phyloP scores from a whole-genome alignment of 2,329 filamentous ascomycete genomes.

The Fusarium globosum region DNA sequence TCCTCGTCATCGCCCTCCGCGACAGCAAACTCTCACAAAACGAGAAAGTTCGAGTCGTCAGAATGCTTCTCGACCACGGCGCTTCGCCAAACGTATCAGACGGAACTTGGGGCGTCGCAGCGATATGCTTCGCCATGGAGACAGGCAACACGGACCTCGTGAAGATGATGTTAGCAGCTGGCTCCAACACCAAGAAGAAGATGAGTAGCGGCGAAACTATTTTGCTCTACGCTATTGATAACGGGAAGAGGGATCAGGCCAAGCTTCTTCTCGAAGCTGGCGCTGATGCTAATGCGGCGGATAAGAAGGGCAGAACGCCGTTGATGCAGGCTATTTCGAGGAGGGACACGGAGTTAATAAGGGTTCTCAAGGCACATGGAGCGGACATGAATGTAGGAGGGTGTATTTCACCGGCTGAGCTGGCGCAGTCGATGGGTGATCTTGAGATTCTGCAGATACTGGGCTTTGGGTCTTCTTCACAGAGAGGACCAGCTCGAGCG shows the following conservation, averaged over 20 bases:
- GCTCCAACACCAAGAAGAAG: conserved; percentile 42
- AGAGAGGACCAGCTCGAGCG: conserved; percentile 6
- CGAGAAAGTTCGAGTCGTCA: conserved; percentile 44
- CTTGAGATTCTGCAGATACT: conserved; percentile 43
- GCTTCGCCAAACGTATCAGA: conserved; percentile 48
- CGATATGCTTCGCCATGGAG: conserved; percentile 45
- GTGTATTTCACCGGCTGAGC: conserved; percentile 35
- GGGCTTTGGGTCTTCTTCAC: conserved; percentile 28
- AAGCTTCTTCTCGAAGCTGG: conserved; percentile 47
- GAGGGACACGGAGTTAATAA: conserved; percentile 45
- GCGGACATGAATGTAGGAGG: conserved; percentile 40
- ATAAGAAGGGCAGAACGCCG: conserved; percentile 48
- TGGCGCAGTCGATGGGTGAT: conserved; percentile 41
- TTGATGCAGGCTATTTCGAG: conserved; percentile 48
- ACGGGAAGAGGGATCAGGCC: conserved; percentile 36
- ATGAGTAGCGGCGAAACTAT: conserved; percentile 48
- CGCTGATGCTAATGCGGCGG: conserved; percentile 47
- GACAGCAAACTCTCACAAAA: conserved; percentile 41
- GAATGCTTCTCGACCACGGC: conserved; percentile 49
- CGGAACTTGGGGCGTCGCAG: conserved; percentile 30
- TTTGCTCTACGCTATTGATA: conserved; percentile 48
- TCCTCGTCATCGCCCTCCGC: conserved; percentile 47
- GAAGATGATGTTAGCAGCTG: conserved; percentile 45
- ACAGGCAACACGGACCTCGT: conserved; percentile 40
- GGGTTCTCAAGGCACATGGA: conserved; percentile 44